These are phyloP conservation scores for Rhizopogon sp. DNA, from an alignment of 768 basidiomycete genomes.

Conservation along the genomic window DNA sequence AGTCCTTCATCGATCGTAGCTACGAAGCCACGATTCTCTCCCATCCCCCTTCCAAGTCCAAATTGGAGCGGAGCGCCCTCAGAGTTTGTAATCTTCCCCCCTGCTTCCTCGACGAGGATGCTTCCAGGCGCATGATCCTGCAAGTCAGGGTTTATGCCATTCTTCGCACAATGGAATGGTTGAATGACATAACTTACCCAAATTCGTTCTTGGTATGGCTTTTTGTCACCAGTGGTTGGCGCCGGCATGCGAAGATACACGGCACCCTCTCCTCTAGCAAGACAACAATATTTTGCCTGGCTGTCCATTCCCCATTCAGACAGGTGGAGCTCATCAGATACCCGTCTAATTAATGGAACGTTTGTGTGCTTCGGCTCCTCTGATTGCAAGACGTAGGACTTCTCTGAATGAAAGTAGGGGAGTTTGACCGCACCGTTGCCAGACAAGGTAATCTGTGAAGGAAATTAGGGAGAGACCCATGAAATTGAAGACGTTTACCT, in stretches of 20 bases:
- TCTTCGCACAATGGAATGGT: neutral
- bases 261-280: constrained; percentile 82
- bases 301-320: constrained; percentile 81
- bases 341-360: constrained; percentile 76
- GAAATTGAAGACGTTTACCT: constrained; percentile 32
- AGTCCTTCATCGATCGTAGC: constrained; percentile 65
- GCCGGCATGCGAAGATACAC: constrained; percentile 80
- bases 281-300: constrained; percentile 90
- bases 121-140: constrained; percentile 90
- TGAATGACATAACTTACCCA: constrained; percentile 53
- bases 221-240: constrained; percentile 28
- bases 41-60: constrained; percentile 79
- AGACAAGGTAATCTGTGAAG: constrained; percentile 46
- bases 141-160: neutral
- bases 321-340: constrained; percentile 64
- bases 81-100: constrained; percentile 84
- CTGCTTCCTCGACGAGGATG: constrained; percentile 83
- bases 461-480: neutral
- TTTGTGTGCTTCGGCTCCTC: constrained; percentile 90
- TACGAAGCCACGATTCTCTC: constrained; percentile 83
- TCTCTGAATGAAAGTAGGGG: constrained; percentile 38
- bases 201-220: constrained; percentile 91
- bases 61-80: constrained; percentile 78
- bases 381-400: constrained; percentile 78
- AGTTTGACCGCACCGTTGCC: constrained; percentile 23